phyloP scores from a whole-genome alignment of 805 yeast species.

The Gaillardinia entomophila region DNA sequence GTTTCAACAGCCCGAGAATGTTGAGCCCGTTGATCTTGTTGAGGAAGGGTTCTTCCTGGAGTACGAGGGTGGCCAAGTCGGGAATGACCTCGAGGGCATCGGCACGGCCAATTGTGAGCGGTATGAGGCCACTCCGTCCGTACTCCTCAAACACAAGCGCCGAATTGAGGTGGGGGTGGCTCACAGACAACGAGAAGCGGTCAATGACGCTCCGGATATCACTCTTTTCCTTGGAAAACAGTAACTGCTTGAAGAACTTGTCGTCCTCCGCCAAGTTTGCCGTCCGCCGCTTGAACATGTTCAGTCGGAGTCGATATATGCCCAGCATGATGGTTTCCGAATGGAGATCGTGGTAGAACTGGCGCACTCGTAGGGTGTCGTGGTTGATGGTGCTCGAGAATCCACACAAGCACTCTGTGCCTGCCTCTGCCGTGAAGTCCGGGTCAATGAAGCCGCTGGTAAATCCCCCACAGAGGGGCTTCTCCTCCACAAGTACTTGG shows the following conservation, averaged over 20 bases:
- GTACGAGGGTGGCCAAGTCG: neutral
- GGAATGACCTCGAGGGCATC: neutral
- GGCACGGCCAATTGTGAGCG: neutral
- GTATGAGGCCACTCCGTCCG: neutral
- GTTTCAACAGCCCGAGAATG: neutral
- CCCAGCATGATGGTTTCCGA: neutral
- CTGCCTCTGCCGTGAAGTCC: neutral
- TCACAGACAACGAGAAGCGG: neutral
- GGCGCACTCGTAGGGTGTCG: neutral
- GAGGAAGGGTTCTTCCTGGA: neutral
- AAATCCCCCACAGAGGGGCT: too few species aligned
- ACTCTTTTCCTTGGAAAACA: neutral
- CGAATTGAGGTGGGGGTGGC: neutral
- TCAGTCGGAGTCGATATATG: neutral
- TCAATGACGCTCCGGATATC: neutral
- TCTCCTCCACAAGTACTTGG: neutral
- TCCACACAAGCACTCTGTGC: neutral
- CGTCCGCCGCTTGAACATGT: neutral
- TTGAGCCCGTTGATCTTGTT: neutral
- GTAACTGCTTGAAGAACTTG: neutral
- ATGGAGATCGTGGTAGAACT: neutral
- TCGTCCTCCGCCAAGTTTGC: neutral
- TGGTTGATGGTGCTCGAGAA: neutral
- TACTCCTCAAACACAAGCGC: neutral
- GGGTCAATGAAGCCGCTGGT: too few species aligned